Conservation (phyloP, 2,329 filamentous ascomycete species). For the Biscogniauxia marginata region DNA sequence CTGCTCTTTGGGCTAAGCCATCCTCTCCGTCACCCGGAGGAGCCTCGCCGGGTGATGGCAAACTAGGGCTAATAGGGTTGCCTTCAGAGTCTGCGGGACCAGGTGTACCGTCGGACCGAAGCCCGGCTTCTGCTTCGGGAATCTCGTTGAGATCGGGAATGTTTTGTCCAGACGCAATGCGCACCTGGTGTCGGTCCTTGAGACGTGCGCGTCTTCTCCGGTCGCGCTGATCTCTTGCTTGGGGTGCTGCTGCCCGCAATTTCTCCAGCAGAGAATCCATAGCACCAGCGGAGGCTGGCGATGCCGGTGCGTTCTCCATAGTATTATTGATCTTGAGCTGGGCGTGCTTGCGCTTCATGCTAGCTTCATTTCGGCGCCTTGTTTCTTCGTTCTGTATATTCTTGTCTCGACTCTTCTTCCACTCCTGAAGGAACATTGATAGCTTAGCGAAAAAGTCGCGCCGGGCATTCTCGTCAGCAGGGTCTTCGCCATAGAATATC, state of each 20-base stretch:
- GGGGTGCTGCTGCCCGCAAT: constrained; percentile 85
- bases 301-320: constrained; percentile 50
- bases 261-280: constrained; percentile 98
- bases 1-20: constrained; percentile 83
- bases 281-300: constrained; percentile 76
- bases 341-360: constrained; percentile 87
- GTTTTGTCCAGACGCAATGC: constrained; percentile 84
- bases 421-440: constrained; percentile 84
- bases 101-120: constrained; percentile 35
- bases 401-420: constrained; percentile 95
- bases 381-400: constrained; percentile 81
- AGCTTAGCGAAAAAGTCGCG: constrained; percentile 95
- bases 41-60: constrained; percentile 39
- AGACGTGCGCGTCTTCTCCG: constrained; percentile 81
- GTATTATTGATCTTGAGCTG: constrained; percentile 58
- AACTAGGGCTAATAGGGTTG: constrained; percentile 50
- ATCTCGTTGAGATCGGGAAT: constrained; percentile 72
- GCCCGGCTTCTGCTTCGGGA: constrained; percentile 50
- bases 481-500: constrained; percentile 94
- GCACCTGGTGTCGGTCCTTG: constrained; percentile 87
- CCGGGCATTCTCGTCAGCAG: constrained; percentile 84
- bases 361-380: constrained; percentile 81
- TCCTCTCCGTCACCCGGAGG: constrained; percentile 47
- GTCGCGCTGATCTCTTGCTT: constrained; percentile 85
- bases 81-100: constrained; percentile 48